Percentiles rank a stretch among this genome's conserved stretches.
Evolutionary conservation across 2,329 filamentous ascomycete species (phyloP).

Genomic region (Microcyclospora tardicrescens): DNA sequence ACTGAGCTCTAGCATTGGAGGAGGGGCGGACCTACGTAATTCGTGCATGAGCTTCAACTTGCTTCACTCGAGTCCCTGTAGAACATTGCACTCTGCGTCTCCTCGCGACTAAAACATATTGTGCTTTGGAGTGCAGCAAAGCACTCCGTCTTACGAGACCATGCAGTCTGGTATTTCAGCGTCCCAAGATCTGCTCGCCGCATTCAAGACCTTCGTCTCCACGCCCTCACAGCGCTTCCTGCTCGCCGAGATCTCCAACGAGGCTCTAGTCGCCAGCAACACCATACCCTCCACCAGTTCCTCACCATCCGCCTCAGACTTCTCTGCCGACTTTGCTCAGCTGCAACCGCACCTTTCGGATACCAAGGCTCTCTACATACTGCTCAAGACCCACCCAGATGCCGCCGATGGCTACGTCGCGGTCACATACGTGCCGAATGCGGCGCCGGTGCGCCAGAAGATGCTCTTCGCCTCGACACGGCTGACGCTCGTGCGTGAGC

Average conservation of each 20-base stretch:
- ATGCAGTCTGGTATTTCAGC: conserved; percentile 75
- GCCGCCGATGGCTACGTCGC: conserved; percentile 43
- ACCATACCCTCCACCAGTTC: conserved; percentile 38
- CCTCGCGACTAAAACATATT: not conserved
- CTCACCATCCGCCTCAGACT: conserved; percentile 29
- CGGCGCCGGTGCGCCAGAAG: conserved; percentile 69
- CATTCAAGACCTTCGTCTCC: conserved; percentile 58
- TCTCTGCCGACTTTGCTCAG: conserved; percentile 50
- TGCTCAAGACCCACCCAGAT: conserved; percentile 54
- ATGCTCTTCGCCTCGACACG: conserved; percentile 74
- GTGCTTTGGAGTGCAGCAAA: not conserved
- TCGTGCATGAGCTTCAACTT: no score
- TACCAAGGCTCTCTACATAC: conserved; percentile 57
- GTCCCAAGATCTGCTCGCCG: conserved; percentile 61
- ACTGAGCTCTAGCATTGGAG: no score
- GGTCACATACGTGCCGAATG: conserved; percentile 66
- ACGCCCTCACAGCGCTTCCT: conserved; percentile 53
- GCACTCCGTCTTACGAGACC: conserved; percentile 11
- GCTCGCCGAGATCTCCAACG: conserved; percentile 55
- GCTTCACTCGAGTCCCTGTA: no score
- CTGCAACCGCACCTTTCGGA: conserved; percentile 52
- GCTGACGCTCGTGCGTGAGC: conserved; percentile 60
- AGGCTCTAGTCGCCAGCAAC: conserved; percentile 51
- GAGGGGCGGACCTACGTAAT: no score
- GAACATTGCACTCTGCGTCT: no score